Conservation (phyloP, 2,329 filamentous ascomycete genomes). For the Botrytis sinoallii region DNA sequence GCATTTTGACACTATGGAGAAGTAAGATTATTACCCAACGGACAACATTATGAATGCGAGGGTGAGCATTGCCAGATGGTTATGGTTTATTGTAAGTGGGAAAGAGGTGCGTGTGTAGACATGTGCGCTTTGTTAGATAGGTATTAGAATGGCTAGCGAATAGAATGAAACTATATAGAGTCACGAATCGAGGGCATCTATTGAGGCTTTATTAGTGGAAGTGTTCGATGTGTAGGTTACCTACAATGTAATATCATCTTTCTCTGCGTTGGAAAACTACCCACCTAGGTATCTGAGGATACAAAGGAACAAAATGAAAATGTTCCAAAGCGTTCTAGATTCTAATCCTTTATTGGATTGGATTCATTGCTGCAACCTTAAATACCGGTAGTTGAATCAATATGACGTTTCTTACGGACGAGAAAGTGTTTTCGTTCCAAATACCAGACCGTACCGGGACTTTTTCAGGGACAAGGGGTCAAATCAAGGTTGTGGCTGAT, state of each 20-base stretch:
- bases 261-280: neutral
- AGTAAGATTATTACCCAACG: neutral
- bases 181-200: neutral
- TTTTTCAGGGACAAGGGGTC: neutral
- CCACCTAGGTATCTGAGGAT: neutral
- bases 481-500: slow-evolving; percentile 11
- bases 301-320: neutral
- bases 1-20: neutral
- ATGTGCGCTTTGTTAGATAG: neutral
- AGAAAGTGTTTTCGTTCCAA: neutral
- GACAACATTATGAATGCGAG: neutral
- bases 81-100: neutral
- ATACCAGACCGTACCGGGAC: neutral
- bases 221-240: neutral
- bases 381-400: neutral
- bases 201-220: neutral
- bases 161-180: neutral
- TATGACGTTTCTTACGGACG: neutral
- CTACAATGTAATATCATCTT: neutral
- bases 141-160: neutral
- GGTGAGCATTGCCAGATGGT: neutral
- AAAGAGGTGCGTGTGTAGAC: neutral
- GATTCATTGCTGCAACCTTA: neutral
- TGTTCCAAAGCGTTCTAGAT: neutral
- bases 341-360: neutral